phyloP scores from a whole-genome alignment of 2,329 filamentous ascomycete genomes.

The Paradendryphiella salina region DNA sequence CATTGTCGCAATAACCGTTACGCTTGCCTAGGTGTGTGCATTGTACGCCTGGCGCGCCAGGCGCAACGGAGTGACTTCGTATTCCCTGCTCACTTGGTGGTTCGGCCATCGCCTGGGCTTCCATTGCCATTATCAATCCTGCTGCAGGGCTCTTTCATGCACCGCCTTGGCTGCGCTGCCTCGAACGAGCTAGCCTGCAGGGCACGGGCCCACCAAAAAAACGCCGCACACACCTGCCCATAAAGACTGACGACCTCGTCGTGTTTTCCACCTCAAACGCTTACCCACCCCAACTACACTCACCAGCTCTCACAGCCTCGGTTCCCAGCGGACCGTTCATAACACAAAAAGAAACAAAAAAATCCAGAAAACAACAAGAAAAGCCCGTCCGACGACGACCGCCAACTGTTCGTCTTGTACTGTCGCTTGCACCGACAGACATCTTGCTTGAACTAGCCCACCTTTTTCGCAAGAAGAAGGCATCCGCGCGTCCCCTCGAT shows the following conservation, averaged over 20 bases:
- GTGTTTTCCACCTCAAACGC: constrained; percentile 27
- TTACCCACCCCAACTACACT: constrained; percentile 29
- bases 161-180: constrained; percentile 25
- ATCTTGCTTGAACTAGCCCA: constrained; percentile 20
- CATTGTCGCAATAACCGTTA: constrained; percentile 4
- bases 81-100: not conserved
- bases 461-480: constrained; percentile 24
- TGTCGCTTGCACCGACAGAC: constrained; percentile 39
- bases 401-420: constrained; percentile 33
- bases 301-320: constrained; percentile 33
- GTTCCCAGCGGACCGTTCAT: constrained; percentile 41
- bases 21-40: not conserved
- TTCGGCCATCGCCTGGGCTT: not conserved
- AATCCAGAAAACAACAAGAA: constrained; percentile 46
- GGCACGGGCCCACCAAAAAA: constrained; percentile 26
- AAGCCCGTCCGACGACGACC: constrained; percentile 34
- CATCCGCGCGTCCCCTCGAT: constrained; percentile 26
- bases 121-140: constrained; percentile 9
- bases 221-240: constrained; percentile 32
- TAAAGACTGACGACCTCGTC: constrained; percentile 25
- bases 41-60: not conserved
- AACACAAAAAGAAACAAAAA: constrained; percentile 48
- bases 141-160: constrained; percentile 25
- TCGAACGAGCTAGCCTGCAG: constrained; percentile 17
- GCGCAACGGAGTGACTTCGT: not conserved